phyloP scores from a whole-genome alignment of 495 filamentous ascomycete species.

The Trichoderma reesei region DNA sequence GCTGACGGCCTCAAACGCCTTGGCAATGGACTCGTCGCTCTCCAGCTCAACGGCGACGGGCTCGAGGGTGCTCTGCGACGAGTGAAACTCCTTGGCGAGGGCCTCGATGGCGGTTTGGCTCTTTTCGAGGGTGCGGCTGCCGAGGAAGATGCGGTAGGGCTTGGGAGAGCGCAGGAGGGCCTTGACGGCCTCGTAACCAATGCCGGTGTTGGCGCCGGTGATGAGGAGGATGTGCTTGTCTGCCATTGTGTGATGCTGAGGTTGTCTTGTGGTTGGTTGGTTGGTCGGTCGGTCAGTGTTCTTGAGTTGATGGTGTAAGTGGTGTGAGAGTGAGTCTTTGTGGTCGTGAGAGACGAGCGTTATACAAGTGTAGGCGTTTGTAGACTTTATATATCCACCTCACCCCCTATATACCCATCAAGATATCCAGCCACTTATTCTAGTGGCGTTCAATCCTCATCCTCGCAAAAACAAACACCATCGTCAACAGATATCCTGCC shows the following conservation, averaged over 20 bases:
- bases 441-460: too few species aligned
- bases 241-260: background rate
- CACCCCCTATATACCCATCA: background rate
- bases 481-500: background rate
- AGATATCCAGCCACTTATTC: too few species aligned
- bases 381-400: background rate
- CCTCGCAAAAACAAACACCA: background rate
- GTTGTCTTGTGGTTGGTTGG: background rate
- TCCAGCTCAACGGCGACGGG: slow-evolving; percentile 34
- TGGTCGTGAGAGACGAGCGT: too few species aligned
- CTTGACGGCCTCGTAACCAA: slow-evolving; percentile 34
- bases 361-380: background rate
- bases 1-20: slow-evolving; percentile 26
- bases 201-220: slow-evolving; percentile 41
- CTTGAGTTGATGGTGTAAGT: background rate
- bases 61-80: slow-evolving; percentile 11
- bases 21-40: slow-evolving; percentile 40
- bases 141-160: slow-evolving; percentile 32
- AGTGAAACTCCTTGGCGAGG: background rate
- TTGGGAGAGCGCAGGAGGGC: slow-evolving; percentile 24
- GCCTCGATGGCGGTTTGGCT: slow-evolving; percentile 10
- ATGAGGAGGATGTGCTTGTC: slow-evolving; percentile 31
- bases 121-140: slow-evolving; percentile 18
- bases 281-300: background rate
- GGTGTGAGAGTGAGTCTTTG: too few species aligned